A percentile compares a stretch with the other conserved stretches of the same genome.
These are phyloP conservation scores for Linnemannia zychae DNA, from an alignment of 192 early-diverging fungal species.

Conservation along the genomic window DNA sequence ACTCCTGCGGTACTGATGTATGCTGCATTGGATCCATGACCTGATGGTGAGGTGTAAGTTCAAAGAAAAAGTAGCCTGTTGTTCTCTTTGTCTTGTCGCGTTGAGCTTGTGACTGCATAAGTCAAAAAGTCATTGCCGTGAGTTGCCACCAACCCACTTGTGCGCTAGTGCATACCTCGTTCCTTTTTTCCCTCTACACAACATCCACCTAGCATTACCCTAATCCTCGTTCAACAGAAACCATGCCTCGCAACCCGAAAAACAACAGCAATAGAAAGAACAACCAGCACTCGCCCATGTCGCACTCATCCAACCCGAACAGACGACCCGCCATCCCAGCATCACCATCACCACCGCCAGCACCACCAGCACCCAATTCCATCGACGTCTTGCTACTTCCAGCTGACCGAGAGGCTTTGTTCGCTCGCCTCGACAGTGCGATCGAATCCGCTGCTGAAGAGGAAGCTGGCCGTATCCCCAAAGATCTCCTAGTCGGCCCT, in stretches of 20 bases:
- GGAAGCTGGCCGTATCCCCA: conserved; percentile 16
- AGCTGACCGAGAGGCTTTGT: neutral
- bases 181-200: neutral
- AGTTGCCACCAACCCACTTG: neutral
- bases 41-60: neutral
- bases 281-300: neutral
- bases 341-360: neutral
- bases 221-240: neutral
- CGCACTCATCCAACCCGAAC: neutral
- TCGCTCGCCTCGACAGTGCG: conserved; percentile 3
- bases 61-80: neutral
- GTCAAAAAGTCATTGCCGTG: neutral
- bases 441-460: conserved; percentile 20
- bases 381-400: neutral
- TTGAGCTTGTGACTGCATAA: neutral
- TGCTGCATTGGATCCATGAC: neutral
- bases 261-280: neutral
- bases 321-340: neutral
- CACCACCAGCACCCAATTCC: no score
- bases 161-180: neutral
- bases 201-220: neutral
- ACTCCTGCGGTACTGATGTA: neutral
- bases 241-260: neutral
- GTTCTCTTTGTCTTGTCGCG: neutral
- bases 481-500: conserved; percentile 14